Percentiles rank a stretch among this genome's conserved stretches.
These are phyloP conservation scores for Taphrina pruni DNA, from an alignment of 1,139 yeast species.

Conservation along the genomic window DNA sequence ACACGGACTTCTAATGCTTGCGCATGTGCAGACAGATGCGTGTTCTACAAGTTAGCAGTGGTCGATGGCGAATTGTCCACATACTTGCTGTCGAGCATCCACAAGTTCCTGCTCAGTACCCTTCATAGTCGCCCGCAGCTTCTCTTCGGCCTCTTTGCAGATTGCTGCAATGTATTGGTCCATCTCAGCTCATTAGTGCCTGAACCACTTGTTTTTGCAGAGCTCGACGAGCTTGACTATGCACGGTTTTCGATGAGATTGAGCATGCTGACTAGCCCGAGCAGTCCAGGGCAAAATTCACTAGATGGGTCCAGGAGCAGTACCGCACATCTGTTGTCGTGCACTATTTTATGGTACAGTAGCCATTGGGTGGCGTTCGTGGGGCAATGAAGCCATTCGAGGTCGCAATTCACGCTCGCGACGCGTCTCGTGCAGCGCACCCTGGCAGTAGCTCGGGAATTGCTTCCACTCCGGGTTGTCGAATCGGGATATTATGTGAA, in stretches of 20 bases:
- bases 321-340: too few relatives aligned
- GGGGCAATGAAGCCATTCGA: neutral
- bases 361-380: conserved; percentile 8
- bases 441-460: too few relatives aligned
- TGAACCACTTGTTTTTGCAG: neutral
- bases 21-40: neutral
- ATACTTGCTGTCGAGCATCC: conserved; percentile 1
- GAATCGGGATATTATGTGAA: too few relatives aligned
- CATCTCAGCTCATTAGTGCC: neutral
- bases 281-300: too few relatives aligned
- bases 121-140: neutral
- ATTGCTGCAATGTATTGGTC: conserved; percentile 4
- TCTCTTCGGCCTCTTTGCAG: conserved; percentile 22
- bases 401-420: neutral
- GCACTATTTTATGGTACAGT: too few relatives aligned
- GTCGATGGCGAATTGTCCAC: neutral
- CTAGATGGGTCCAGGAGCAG: too few relatives aligned
- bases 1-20: neutral
- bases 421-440: neutral
- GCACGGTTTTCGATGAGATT: too few relatives aligned
- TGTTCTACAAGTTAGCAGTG: neutral
- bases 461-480: too few relatives aligned
- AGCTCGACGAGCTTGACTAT: neutral
- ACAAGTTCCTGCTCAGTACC: neutral
- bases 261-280: too few relatives aligned